These are phyloP conservation scores for Beauveria asiatica DNA, from an alignment of 2,329 filamentous ascomycete species.

Conservation along the genomic window DNA sequence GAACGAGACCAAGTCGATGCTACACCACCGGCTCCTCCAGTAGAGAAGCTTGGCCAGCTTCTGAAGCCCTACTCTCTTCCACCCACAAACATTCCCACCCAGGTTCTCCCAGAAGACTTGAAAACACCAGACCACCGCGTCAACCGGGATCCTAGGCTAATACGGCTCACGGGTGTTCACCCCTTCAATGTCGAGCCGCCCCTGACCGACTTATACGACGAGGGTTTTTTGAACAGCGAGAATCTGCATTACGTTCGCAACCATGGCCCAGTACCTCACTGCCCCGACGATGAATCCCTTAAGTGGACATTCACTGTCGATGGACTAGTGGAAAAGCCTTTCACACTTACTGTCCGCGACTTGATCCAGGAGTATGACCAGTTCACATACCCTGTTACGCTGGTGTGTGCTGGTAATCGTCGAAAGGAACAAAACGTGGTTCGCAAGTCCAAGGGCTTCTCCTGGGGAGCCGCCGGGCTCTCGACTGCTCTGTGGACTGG, in stretches of 20 bases:
- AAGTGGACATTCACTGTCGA: slow-evolving; percentile 79
- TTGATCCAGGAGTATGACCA: slow-evolving; percentile 69
- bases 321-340: slow-evolving; percentile 70
- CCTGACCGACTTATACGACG: slow-evolving; percentile 65
- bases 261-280: slow-evolving; percentile 73
- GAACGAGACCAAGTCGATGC: slow-evolving; percentile 13
- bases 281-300: slow-evolving; percentile 61
- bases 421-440: slow-evolving; percentile 90
- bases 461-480: slow-evolving; percentile 81
- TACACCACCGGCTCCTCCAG: neutral
- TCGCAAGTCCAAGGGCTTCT: slow-evolving; percentile 86
- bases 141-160: slow-evolving; percentile 68
- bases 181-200: slow-evolving; percentile 89
- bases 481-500: slow-evolving; percentile 87
- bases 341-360: slow-evolving; percentile 63
- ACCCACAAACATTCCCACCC: slow-evolving; percentile 50
- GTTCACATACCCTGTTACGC: slow-evolving; percentile 75
- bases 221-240: slow-evolving; percentile 77
- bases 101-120: slow-evolving; percentile 65
- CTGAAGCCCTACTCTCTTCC: slow-evolving; percentile 53
- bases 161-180: slow-evolving; percentile 79
- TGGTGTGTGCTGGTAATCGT: slow-evolving; percentile 87
- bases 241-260: slow-evolving; percentile 90
- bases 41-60: slow-evolving; percentile 12
- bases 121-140: slow-evolving; percentile 81